Percentiles rank a stretch among this genome's conserved stretches.
phyloP scores from a whole-genome alignment of 768 basidiomycete species.

The Tulasnella calospora region DNA sequence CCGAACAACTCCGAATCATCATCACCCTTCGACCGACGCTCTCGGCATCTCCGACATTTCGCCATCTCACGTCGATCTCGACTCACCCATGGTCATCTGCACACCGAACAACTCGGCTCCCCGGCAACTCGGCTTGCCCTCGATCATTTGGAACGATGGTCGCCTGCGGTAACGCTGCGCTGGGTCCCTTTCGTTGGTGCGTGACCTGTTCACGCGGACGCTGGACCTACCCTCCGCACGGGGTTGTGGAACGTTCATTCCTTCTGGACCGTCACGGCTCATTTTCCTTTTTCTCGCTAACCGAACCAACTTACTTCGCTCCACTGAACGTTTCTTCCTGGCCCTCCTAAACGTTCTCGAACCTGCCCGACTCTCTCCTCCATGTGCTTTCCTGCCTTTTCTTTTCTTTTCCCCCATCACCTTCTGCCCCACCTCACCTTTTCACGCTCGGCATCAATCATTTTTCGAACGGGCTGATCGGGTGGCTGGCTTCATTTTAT shows the following conservation, averaged over 20 bases:
- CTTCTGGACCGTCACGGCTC: neutral
- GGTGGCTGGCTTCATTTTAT: too few species aligned
- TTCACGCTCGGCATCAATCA: too few species aligned
- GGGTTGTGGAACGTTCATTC: neutral
- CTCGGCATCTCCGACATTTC: neutral
- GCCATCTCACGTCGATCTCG: neutral
- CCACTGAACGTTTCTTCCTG: neutral
- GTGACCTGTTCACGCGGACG: neutral
- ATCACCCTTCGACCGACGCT: neutral
- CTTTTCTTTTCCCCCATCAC: neutral
- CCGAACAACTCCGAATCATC: neutral
- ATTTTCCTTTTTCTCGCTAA: neutral
- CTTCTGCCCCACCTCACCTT: too few species aligned
- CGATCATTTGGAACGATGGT: too few species aligned
- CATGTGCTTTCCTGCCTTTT: neutral
- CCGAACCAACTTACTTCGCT: neutral
- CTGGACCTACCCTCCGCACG: too few species aligned
- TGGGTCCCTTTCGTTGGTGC: neutral
- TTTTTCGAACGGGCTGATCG: too few species aligned
- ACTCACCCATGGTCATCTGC: neutral
- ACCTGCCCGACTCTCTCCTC: too few species aligned
- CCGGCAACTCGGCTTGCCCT: neutral
- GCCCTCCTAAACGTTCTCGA: too few species aligned
- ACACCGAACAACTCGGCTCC: neutral
- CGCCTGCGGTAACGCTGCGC: neutral